Base-by-base conservation (phyloP, 2,329 filamentous ascomycete genomes). In the Phyllachora maydis region DNA sequence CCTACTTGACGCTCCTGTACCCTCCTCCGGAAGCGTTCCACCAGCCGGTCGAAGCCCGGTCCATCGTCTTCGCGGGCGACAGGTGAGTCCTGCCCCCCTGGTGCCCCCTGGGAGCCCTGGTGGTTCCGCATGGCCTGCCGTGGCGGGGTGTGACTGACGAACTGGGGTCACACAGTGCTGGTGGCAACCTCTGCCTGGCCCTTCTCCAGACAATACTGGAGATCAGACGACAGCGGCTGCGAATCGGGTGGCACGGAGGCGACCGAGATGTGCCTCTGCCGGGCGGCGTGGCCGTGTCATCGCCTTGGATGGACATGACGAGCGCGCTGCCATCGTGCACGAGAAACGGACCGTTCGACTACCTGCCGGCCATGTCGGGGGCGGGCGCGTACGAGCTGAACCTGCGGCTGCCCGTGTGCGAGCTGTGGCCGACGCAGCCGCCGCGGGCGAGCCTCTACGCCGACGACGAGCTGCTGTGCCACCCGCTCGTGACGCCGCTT, bases 41-140 rank as follows among this genome's bases (percentile, higher is more conserved):
- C 40, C 52, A 59, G 9, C 50, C 76, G 3, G 61, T 85, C 2
- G 48, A 55, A 5, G 56, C 78, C 0, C 50, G 55, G 19, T 54
- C 78, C 26, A 70, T 88, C 19, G 65, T 82, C 7, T 52, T 88
- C 33, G 58, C 61, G 3, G 78, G 78, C 18, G 78, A 88, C 33
- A 65, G 59, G 59, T 63, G 39, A 28, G 43, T 36, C 6, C 8
- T 6, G 7, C 8, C n/a, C n/a, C n/a, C 14, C 7, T n/a, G 14
- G 15, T 17, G 14, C 19, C n/a, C n/a, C n/a, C n/a, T n/a, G n/a
- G n/a, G n/a, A n/a, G n/a, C n/a, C n/a, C n/a, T n/a, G n/a, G n/a
- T n/a, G n/a, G n/a, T n/a, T n/a, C n/a, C n/a, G n/a, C n/a, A n/a
- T n/a, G n/a, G n/a, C n/a, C n/a, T n/a, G n/a, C n/a, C n/a, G n/a